phyloP scores from a whole-genome alignment of 306 rosid genomes.

The Alnus rubra region DNA sequence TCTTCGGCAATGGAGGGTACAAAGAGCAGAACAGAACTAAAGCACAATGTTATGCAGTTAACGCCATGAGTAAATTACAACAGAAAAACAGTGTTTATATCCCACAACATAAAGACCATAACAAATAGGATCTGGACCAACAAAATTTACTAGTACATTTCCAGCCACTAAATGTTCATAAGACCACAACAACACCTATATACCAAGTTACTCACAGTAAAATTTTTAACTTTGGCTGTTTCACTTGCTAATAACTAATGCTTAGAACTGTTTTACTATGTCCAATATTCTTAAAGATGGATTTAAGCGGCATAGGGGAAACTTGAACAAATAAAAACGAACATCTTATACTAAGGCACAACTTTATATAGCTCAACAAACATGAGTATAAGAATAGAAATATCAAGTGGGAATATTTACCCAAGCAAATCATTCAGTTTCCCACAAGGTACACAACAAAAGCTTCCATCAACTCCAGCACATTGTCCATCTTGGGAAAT shows the following conservation, averaged over 20 bases:
- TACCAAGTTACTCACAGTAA: background rate
- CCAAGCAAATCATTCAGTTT: constrained; percentile 87
- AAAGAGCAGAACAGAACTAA: background rate
- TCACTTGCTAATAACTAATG: background rate
- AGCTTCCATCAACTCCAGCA: constrained; percentile 73
- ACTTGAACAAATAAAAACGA: background rate
- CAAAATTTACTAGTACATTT: background rate
- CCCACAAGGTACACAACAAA: constrained; percentile 81
- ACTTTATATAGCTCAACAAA: background rate
- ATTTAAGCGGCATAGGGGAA: background rate
- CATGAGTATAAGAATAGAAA: constrained; percentile 10
- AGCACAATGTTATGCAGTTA: background rate
- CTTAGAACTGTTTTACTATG: background rate
- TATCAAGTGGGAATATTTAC: constrained; percentile 37
- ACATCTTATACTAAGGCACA: background rate
- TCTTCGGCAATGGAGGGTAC: background rate
- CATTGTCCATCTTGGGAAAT: constrained; percentile 49
- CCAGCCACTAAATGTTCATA: background rate
- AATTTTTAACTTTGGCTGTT: background rate
- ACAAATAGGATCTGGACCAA: background rate
- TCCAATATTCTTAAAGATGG: background rate
- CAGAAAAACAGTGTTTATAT: background rate
- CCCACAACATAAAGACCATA: background rate
- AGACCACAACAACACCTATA: background rate
- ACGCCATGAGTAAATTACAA: background rate